Evolutionary conservation across 106 monocot genomes (phyloP).

Genomic region (Dendrobium officinale): DNA sequence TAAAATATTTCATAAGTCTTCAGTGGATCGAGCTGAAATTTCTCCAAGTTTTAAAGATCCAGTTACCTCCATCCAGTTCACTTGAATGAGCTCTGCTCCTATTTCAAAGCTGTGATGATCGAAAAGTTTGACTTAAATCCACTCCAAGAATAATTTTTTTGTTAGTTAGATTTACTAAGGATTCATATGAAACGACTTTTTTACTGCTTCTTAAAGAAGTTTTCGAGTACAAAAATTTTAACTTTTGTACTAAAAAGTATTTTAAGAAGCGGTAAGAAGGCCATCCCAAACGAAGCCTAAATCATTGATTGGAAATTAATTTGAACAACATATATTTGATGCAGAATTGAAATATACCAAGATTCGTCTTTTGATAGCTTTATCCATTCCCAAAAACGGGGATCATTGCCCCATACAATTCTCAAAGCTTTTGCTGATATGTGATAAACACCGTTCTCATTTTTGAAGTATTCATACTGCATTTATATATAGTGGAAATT

Average conservation of each 20-base stretch:
- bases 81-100: constrained; percentile 19
- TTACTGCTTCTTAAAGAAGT: too few relatives aligned
- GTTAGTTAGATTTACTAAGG: not conserved
- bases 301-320: not conserved
- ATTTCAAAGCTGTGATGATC: not conserved
- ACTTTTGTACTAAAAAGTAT: too few relatives aligned
- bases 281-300: too few relatives aligned
- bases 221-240: too few relatives aligned
- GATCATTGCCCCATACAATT: constrained; percentile 15
- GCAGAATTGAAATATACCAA: not conserved
- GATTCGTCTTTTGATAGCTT: not conserved
- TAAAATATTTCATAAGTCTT: constrained; percentile 8
- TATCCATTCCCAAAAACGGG: constrained; percentile 14
- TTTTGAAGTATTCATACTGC: not conserved
- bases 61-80: constrained; percentile 13
- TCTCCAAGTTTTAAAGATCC: constrained; percentile 8
- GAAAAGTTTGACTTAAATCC: not conserved
- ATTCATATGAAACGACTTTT: too few relatives aligned
- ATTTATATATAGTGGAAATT: not conserved
- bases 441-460: not conserved
- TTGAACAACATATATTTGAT: not conserved
- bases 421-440: constrained; percentile 17
- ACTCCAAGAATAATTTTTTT: not conserved
- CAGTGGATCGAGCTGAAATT: not conserved
- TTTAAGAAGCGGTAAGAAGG: not conserved